These are phyloP conservation scores for Pseudogymnoascus sp. DNA, from an alignment of 2,329 filamentous ascomycete species.

Conservation along the genomic window DNA sequence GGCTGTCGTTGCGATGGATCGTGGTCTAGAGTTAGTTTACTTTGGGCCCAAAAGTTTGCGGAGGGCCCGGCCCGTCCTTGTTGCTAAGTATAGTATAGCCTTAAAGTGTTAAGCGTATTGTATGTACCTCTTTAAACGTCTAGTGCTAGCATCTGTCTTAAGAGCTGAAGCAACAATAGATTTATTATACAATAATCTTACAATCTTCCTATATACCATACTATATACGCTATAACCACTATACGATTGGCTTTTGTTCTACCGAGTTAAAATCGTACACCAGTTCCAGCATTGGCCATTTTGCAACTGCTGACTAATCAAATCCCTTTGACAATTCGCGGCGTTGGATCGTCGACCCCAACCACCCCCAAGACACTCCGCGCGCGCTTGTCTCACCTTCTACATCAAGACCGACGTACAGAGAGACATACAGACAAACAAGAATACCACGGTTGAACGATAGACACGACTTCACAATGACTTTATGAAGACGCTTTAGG, in stretches of 20 bases:
- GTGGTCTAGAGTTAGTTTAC: background rate
- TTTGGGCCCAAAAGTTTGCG: constrained; percentile 9
- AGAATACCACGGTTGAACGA: constrained; percentile 5
- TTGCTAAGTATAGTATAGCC: constrained; percentile 11
- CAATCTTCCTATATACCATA: background rate
- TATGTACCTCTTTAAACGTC: background rate
- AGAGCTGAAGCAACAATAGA: background rate
- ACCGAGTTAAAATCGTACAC: background rate
- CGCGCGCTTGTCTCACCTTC: constrained; percentile 11
- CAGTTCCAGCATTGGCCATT: background rate
- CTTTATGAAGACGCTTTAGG: constrained; percentile 11
- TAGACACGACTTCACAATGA: constrained; percentile 10
- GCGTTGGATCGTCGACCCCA: constrained; percentile 4
- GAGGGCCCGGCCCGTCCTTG: constrained; percentile 10
- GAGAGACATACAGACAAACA: constrained; percentile 10
- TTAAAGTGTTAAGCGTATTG: background rate
- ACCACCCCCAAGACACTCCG: background rate
- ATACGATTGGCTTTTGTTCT: background rate
- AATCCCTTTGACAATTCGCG: background rate
- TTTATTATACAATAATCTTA: background rate
- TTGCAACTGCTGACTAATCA: background rate
- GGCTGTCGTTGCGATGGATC: background rate
- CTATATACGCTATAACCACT: background rate
- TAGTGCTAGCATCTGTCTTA: background rate
- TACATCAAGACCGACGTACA: constrained; percentile 10